Percentiles rank a stretch among this genome's conserved stretches.
Conservation (phyloP, 441 rosid genomes). For the Pelargonium citronellum region DNA sequence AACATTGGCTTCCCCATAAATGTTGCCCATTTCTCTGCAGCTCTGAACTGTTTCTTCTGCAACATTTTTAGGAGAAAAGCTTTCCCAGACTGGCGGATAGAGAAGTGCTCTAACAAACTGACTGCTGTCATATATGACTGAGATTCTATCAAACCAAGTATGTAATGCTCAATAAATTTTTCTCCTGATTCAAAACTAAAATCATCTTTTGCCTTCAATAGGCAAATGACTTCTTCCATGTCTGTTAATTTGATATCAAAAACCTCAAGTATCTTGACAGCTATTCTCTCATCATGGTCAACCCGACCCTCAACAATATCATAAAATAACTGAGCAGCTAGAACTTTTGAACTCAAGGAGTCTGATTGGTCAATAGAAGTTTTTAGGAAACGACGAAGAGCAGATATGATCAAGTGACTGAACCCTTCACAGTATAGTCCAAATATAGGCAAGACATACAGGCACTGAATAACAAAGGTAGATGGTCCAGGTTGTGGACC, state of each 20-base stretch:
- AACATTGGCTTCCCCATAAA: constrained; percentile 80
- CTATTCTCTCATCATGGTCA: constrained; percentile 52
- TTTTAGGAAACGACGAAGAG: constrained; percentile 59
- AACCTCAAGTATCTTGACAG: constrained; percentile 49
- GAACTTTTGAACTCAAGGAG: constrained; percentile 40
- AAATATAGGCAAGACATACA: constrained; percentile 60
- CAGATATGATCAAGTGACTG: constrained; percentile 75
- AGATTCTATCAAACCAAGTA: constrained; percentile 46
- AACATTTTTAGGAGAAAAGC: constrained; percentile 69
- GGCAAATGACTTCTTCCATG: constrained; percentile 47
- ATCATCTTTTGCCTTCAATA: constrained; percentile 26
- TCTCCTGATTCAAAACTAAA: constrained; percentile 31
- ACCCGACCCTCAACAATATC: constrained; percentile 42
- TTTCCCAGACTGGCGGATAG: constrained; percentile 64
- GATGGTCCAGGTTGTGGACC: constrained; percentile 73
- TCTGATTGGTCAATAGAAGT: constrained; percentile 33
- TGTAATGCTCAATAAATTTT: constrained; percentile 50
- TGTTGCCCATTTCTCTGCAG: constrained; percentile 92
- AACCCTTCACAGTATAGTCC: constrained; percentile 67
- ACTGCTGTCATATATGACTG: constrained; percentile 73
- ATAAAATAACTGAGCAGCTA: constrained; percentile 56
- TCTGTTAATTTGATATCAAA: constrained; percentile 49
- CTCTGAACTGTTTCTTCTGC: constrained; percentile 54
- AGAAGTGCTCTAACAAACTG: constrained; percentile 66
- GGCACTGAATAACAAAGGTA: constrained; percentile 56